Conservation (phyloP, 108 stramenopile genomes). For the Discostella stelligeroides region DNA sequence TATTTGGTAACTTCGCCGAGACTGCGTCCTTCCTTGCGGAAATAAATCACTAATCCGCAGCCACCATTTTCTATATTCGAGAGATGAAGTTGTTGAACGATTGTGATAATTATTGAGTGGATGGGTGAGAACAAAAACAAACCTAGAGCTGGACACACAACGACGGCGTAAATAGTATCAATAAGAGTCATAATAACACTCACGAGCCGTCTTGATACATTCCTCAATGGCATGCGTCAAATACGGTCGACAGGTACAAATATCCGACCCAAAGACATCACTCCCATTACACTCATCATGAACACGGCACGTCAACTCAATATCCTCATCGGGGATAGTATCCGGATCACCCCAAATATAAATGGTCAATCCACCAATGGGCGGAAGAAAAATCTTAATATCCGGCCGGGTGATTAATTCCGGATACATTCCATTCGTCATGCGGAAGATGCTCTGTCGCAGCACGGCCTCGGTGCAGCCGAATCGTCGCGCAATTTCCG, state of each 20-base stretch:
- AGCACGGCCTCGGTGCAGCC: conserved; percentile 89
- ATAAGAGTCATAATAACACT: no score
- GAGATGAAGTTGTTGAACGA: background rate
- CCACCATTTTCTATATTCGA: conserved; percentile 91
- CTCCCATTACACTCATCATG: conserved; percentile 99
- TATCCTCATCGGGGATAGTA: conserved; percentile 97
- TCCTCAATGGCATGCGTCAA: conserved; percentile 99
- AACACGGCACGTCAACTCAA: conserved; percentile 95
- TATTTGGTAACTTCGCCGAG: conserved; percentile 99
- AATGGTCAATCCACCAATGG: conserved; percentile 98
- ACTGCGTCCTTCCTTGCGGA: conserved; percentile 95
- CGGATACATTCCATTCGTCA: conserved; percentile 99
- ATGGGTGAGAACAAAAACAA: no score
- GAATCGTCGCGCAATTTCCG: conserved; percentile 97
- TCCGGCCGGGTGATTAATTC: conserved; percentile 97
- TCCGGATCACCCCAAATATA: conserved; percentile 99
- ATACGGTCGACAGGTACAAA: conserved; percentile 98
- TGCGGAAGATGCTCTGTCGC: conserved; percentile 94
- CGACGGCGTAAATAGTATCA: no score
- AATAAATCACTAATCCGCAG: conserved; percentile 96
- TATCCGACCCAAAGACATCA: conserved; percentile 98
- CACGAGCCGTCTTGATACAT: conserved; percentile 92
- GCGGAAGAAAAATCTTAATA: conserved; percentile 98
- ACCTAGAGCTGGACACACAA: no score
- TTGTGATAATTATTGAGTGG: no score